Percentiles rank a stretch among this genome's conserved stretches.
Conservation (phyloP, 345 rosid species). For the Murraya paniculata region DNA sequence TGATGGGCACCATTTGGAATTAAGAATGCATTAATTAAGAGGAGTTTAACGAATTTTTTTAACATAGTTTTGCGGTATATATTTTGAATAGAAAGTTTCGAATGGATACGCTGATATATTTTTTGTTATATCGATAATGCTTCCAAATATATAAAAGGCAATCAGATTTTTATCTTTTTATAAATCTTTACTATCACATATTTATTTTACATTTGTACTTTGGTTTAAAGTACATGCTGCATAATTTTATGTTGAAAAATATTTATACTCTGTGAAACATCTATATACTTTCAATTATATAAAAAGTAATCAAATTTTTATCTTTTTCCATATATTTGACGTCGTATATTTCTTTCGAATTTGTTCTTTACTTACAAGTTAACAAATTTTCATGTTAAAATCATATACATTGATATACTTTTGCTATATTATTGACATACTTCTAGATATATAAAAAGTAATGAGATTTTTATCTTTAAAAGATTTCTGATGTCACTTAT, state of each 20-base stretch:
- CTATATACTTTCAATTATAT: too few relatives aligned
- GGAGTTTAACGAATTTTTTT: background rate
- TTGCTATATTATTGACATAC: too few relatives aligned
- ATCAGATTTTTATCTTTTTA: background rate
- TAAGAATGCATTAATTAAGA: background rate
- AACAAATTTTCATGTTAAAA: too few relatives aligned
- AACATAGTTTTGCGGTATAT: too few relatives aligned
- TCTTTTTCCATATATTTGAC: background rate
- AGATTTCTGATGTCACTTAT: too few relatives aligned
- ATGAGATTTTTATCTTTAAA: too few relatives aligned
- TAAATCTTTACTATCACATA: background rate
- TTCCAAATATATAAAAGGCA: background rate
- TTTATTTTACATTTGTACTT: background rate
- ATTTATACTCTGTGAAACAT: background rate
- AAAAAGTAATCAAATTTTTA: background rate
- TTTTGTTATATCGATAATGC: too few relatives aligned
- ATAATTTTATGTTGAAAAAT: too few relatives aligned
- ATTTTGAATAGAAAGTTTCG: background rate
- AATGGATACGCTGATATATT: background rate
- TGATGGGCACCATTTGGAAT: background rate
- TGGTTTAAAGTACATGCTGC: background rate
- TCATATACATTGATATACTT: too few relatives aligned
- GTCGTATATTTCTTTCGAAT: background rate
- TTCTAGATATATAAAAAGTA: too few relatives aligned
- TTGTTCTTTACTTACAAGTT: too few relatives aligned